A percentile compares a stretch with the other conserved stretches of the same genome.
Conservation (phyloP, 805 yeast species). For the Monosporozyma unispora region DNA sequence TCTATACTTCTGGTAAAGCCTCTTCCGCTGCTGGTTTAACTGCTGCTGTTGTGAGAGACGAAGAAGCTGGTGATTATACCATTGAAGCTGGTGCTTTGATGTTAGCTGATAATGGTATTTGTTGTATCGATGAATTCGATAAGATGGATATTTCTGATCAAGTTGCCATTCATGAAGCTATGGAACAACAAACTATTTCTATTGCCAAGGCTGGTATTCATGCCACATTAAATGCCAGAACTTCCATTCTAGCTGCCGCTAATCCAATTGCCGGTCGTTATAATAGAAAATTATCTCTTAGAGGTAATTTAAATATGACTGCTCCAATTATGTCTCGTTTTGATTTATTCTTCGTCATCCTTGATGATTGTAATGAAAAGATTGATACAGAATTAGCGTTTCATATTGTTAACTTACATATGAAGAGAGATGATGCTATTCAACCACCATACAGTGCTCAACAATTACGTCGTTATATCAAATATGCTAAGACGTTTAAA, state of each 20-base stretch:
- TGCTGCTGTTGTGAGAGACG: conserved; percentile 95
- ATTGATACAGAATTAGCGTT: conserved; percentile 84
- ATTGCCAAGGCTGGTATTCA: conserved; percentile 98
- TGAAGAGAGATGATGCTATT: conserved; percentile 83
- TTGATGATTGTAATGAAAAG: conserved; percentile 89
- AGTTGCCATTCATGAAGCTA: conserved; percentile 98
- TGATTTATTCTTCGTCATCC: conserved; percentile 86
- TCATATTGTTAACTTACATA: conserved; percentile 88
- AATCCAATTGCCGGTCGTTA: conserved; percentile 97
- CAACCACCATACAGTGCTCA: conserved; percentile 84
- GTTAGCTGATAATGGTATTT: conserved; percentile 97
- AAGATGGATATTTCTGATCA: conserved; percentile 95
- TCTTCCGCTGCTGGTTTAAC: conserved; percentile 98
- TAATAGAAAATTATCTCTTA: conserved; percentile 72
- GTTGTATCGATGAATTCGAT: conserved; percentile 97
- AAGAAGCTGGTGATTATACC: conserved; percentile 93
- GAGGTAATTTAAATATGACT: conserved; percentile 87
- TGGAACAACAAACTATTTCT: conserved; percentile 98
- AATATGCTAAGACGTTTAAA: conserved; percentile 85
- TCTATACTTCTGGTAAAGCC: conserved; percentile 96
- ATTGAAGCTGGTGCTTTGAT: conserved; percentile 98
- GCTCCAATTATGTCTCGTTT: conserved; percentile 99
- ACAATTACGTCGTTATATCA: conserved; percentile 78
- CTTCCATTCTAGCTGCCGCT: conserved; percentile 97
- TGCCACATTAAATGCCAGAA: conserved; percentile 93